These are phyloP conservation scores for Microthyrium microscopicum DNA, from an alignment of 2,329 filamentous ascomycete species.

Conservation along the genomic window DNA sequence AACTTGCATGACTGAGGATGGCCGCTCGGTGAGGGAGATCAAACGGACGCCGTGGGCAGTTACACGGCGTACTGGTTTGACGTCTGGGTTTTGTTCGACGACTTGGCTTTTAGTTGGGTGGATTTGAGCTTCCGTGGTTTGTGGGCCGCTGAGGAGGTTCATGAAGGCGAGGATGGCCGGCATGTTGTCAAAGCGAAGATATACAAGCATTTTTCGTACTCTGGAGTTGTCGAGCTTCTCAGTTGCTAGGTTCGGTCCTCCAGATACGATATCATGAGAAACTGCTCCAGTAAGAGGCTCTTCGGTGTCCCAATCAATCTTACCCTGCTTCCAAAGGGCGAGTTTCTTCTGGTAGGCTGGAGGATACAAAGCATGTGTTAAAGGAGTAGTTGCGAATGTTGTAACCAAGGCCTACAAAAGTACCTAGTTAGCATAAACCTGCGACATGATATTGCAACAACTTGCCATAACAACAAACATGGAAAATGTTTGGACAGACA, in stretches of 20 bases:
- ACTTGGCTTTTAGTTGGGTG: constrained; percentile 20
- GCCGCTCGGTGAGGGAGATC: constrained; percentile 75
- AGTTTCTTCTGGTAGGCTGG: constrained; percentile 60
- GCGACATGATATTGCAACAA: no score
- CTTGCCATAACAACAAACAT: constrained; percentile 97
- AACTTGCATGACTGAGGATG: constrained; percentile 89
- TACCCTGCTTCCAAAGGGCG: constrained; percentile 59
- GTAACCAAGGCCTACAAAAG: no score
- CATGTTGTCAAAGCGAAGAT: constrained; percentile 71
- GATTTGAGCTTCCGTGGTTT: constrained; percentile 23
- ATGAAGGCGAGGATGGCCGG: constrained; percentile 69
- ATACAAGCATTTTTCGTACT: constrained; percentile 55
- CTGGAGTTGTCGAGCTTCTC: constrained; percentile 34
- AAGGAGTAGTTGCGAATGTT: constrained; percentile 66
- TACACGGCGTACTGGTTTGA: constrained; percentile 32
- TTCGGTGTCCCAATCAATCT: constrained; percentile 77
- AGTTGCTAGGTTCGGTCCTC: constrained; percentile 22
- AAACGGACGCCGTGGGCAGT: constrained; percentile 75
- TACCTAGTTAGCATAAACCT: no score
- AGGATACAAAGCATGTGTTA: constrained; percentile 60
- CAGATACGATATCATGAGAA: constrained; percentile 9
- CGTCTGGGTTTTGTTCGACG: constrained; percentile 13
- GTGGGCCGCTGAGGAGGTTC: constrained; percentile 50
- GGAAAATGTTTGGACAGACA: constrained; percentile 69
- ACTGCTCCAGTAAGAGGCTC: constrained; percentile 21